Evolutionary conservation across 2,329 filamentous ascomycete genomes (phyloP).

Genomic region (Penicillium polonicum): DNA sequence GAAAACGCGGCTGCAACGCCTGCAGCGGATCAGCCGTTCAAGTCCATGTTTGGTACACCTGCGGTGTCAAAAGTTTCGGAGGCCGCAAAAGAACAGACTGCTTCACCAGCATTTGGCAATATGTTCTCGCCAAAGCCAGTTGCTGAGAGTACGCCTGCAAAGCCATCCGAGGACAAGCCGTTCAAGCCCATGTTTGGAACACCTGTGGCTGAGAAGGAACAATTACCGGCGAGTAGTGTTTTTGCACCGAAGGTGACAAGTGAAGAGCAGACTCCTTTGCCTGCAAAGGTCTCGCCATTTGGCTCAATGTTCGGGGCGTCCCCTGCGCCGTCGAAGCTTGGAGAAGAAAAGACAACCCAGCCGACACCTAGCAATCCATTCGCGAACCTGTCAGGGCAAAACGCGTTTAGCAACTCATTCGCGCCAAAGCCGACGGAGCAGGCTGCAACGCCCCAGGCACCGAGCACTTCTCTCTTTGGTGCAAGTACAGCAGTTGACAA

Average conservation of each 20-base stretch:
- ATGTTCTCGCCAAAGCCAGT: conserved; percentile 8
- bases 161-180: background rate
- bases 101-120: conserved; percentile 5
- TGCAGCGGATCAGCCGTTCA: background rate
- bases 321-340: conserved; percentile 3
- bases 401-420: conserved; percentile 11
- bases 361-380: conserved; percentile 6
- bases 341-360: background rate
- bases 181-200: conserved; percentile 5
- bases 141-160: background rate
- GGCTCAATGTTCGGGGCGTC: conserved; percentile 30
- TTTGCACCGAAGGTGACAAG: conserved; percentile 12
- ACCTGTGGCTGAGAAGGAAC: conserved; percentile 3
- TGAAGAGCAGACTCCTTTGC: conserved; percentile 2
- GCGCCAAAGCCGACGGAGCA: conserved; percentile 9
- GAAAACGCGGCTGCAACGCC: background rate
- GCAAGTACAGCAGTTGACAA: background rate
- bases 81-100: background rate
- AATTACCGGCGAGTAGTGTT: background rate
- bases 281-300: conserved; percentile 15
- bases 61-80: background rate
- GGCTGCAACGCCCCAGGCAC: background rate
- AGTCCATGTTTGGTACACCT: conserved; percentile 6
- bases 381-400: conserved; percentile 6
- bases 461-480: background rate